Conservation (phyloP, 169 alveolate genomes). For the Plasmodium gaboni region DNA sequence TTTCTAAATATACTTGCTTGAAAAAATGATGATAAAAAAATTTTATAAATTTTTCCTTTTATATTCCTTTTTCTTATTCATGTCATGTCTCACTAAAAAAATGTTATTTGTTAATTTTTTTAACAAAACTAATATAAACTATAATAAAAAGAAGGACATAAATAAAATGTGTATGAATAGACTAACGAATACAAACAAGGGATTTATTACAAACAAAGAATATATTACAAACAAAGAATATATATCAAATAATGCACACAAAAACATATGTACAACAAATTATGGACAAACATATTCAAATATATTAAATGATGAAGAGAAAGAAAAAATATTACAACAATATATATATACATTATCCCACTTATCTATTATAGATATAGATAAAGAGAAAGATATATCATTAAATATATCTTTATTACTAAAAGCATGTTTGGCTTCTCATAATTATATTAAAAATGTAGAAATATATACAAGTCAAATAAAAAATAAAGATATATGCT, state of each 20-base stretch:
- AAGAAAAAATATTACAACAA: constrained; percentile 47
- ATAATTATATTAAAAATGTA: constrained; percentile 53
- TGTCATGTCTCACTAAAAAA: constrained; percentile 22
- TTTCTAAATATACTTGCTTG: too few species aligned
- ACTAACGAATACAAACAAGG: not conserved
- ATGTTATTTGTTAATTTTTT: constrained; percentile 29
- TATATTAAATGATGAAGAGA: not conserved
- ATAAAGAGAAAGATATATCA: constrained; percentile 41
- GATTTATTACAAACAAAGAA: not conserved
- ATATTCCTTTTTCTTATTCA: not conserved
- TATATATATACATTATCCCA: constrained; percentile 68
- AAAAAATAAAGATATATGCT: constrained; percentile 41
- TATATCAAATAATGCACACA: constrained; percentile 3
- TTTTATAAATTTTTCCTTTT: not conserved
- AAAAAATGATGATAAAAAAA: not conserved
- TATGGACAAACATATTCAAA: too few species aligned
- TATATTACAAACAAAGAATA: not conserved
- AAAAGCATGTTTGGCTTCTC: constrained; percentile 70
- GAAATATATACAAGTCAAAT: constrained; percentile 51
- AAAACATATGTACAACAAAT: too few species aligned
- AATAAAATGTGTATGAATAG: not conserved
- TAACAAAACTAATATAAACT: constrained; percentile 35
- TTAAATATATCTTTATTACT: constrained; percentile 50
- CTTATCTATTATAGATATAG: constrained; percentile 51
- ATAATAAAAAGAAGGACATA: constrained; percentile 26